Evolutionary conservation across 2,329 filamentous ascomycete genomes (phyloP).

Genomic region (Tolypocladium endophyticum): DNA sequence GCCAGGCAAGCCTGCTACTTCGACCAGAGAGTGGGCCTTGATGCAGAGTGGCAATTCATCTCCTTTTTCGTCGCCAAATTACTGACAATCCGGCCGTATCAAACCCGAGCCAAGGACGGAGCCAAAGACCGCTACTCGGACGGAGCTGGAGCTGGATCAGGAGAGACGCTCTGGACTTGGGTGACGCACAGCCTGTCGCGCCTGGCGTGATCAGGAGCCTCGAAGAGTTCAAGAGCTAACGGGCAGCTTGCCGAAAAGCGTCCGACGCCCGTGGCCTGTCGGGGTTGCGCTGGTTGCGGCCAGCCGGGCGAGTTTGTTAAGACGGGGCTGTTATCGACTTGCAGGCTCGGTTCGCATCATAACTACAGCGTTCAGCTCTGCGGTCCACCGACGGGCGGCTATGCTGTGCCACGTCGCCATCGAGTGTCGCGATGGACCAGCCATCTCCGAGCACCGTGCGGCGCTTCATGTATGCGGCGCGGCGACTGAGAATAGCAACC

Average conservation of each 20-base stretch:
- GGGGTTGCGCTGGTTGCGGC: background rate
- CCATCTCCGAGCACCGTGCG: background rate
- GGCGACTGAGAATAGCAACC: background rate
- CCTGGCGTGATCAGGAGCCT: background rate
- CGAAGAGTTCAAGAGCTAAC: background rate
- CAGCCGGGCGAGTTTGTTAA: background rate
- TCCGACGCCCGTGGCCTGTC: background rate
- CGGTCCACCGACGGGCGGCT: background rate
- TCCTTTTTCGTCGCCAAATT: background rate
- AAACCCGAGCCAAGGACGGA: background rate
- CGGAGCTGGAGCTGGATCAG: background rate
- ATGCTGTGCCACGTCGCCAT: background rate
- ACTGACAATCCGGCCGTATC: background rate
- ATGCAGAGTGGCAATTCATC: background rate
- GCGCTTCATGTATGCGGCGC: background rate
- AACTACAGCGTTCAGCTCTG: no score
- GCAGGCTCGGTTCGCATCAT: no score
- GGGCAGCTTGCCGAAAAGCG: background rate
- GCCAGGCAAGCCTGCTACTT: background rate
- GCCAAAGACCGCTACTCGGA: background rate
- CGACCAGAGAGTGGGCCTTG: background rate
- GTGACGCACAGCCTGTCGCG: background rate
- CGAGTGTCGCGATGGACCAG: background rate
- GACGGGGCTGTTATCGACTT: background rate
- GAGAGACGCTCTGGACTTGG: background rate